Evolutionary conservation across 352 stramenopile genomes (phyloP), one percentile per base, ranked within the genome.

Genomic region (Phytophthora cactorum): DNA sequence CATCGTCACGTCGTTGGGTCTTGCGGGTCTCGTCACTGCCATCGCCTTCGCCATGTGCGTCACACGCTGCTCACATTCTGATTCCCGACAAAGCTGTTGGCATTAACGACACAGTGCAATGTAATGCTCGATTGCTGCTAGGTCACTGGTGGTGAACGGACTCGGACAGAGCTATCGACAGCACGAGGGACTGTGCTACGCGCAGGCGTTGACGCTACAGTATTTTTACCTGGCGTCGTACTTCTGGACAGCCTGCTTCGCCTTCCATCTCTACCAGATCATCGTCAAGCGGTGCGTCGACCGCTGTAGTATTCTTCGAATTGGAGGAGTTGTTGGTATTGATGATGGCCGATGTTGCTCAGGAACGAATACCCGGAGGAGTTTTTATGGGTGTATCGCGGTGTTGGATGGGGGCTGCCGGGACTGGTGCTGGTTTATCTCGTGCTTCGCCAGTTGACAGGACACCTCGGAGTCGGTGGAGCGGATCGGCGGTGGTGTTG

Each of bases 211-310:
- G 58, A 64, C 75, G 43, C 71, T 95, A 41, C 85, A 92, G 68
- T 95, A 92, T 63, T 93, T 91, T 51, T 91, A 90, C 64, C 66
- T 95, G 29, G 82, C 88, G 43, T 93, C 84, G 34, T 94, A 92
- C 59, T 67, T 95, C 53, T 95, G 88, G 88, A 95, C 88, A 0
- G 77, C 73, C 2, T 95, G 88, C 74, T 95, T 95, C 52, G 88
- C 88, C 32, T 93, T 93, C 54, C 84, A 95, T 66, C 75, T 95
- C 59, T 95, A 92, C 74, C 85, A 93, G 68, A 91, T 95, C 78
- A 90, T 95, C 51, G 83, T 92, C 43, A 84, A 89, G 54, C 72
- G 81, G 68, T 86, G 36, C 46, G 79, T 58, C 11, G 11, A 7
- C 34, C 8, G 34, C 32, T 36, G 4, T 22, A 4, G 15, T 38